These are phyloP conservation scores for Plenodomus tracheiphilus DNA, from an alignment of 2,329 filamentous ascomycete species.

Conservation along the genomic window DNA sequence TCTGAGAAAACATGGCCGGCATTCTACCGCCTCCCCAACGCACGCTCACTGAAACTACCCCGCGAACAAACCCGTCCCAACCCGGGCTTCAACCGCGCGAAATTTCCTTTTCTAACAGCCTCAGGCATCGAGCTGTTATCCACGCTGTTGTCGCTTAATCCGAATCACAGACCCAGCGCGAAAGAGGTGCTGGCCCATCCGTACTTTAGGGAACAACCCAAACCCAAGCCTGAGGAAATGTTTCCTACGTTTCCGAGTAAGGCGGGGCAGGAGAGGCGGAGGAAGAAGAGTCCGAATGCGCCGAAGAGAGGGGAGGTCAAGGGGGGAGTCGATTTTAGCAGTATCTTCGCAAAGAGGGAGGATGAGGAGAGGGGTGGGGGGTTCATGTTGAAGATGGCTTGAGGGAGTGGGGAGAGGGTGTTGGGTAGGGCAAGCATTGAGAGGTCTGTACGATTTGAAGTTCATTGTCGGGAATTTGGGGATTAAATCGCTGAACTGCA, in stretches of 20 bases:
- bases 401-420: constrained; percentile 2
- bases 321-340: constrained; percentile 55
- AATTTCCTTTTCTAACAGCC: constrained; percentile 79
- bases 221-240: constrained; percentile 86
- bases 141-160: constrained; percentile 74
- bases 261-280: constrained; percentile 83
- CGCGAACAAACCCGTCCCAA: constrained; percentile 34
- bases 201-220: constrained; percentile 88
- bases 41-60: constrained; percentile 71
- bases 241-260: constrained; percentile 98
- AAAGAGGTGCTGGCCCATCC: constrained; percentile 74
- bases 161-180: constrained; percentile 70
- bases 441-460: neutral
- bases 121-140: constrained; percentile 73
- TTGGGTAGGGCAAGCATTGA: neutral
- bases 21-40: constrained; percentile 86
- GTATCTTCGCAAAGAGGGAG: constrained; percentile 54
- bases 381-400: constrained; percentile 46
- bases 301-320: constrained; percentile 76
- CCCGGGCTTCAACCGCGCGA: constrained; percentile 67
- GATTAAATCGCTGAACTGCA: no score
- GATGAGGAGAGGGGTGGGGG: constrained; percentile 54
- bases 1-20: constrained; percentile 81
- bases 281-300: constrained; percentile 77
- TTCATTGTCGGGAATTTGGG: no score